These are phyloP conservation scores for Candida hungchunana DNA, from an alignment of 805 yeast species.

Conservation along the genomic window DNA sequence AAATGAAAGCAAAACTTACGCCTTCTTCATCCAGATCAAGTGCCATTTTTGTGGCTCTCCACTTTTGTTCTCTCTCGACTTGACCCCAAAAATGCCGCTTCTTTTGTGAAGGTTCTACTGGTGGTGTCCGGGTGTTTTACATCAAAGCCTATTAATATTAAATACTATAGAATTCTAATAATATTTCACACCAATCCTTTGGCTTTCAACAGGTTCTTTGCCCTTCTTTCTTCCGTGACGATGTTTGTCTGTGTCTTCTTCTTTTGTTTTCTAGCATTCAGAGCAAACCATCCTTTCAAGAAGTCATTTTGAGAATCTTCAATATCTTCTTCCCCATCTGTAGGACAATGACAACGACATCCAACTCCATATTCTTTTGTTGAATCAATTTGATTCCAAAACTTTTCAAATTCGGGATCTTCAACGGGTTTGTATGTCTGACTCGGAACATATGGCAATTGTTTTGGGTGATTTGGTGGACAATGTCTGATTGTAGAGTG, in stretches of 20 bases:
- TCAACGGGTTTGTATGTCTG: constrained; percentile 1
- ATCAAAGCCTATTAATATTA: too few species aligned
- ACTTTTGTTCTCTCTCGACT: too few species aligned
- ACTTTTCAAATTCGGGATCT: constrained; percentile 20
- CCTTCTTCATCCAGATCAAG: too few species aligned
- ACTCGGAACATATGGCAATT: constrained; percentile 37
- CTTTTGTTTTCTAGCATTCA: constrained; percentile 20
- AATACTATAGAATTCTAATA: too few species aligned
- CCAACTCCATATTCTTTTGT: constrained; percentile 55
- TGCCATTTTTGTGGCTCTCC: too few species aligned
- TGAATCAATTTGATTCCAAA: constrained; percentile 31
- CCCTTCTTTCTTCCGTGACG: constrained; percentile 7
- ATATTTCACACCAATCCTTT: not conserved
- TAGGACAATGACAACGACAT: constrained; percentile 82
- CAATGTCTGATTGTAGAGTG: constrained; percentile 83
- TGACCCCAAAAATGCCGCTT: too few species aligned
- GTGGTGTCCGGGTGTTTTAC: too few species aligned
- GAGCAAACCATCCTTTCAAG: constrained; percentile 44
- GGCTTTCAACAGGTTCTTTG: constrained; percentile 1
- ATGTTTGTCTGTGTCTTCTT: constrained; percentile 3
- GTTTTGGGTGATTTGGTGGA: constrained; percentile 60
- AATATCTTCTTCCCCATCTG: constrained; percentile 39
- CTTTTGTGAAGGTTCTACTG: too few species aligned
- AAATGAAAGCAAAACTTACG: too few species aligned
- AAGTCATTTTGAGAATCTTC: constrained; percentile 55